Evolutionary conservation across 495 filamentous ascomycete genomes (phyloP).

Genomic region (Oleoguttula mirabilis): DNA sequence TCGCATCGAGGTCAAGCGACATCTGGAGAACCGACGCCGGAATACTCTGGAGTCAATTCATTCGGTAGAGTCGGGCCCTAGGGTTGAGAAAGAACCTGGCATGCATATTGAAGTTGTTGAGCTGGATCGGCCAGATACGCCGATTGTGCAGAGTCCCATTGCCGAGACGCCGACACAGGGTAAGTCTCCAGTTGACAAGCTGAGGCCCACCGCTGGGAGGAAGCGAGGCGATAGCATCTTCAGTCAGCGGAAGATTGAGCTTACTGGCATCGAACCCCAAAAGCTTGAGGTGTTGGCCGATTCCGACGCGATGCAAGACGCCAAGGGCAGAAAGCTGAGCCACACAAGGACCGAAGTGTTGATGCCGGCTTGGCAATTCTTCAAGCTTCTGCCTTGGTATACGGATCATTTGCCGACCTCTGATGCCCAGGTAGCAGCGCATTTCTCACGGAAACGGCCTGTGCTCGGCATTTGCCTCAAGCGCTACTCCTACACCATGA

Average conservation of each 20-base stretch:
- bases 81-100: slow-evolving; percentile 34
- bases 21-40: slow-evolving; percentile 45
- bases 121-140: slow-evolving; percentile 33
- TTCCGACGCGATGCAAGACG: slow-evolving; percentile 2
- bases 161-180: slow-evolving; percentile 28
- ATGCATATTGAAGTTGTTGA: slow-evolving; percentile 57
- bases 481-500: slow-evolving; percentile 63
- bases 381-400: slow-evolving; percentile 46
- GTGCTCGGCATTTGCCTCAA: slow-evolving; percentile 88
- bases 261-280: slow-evolving; percentile 24
- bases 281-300: slow-evolving; percentile 31
- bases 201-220: slow-evolving; percentile 23
- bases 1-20: slow-evolving; percentile 74
- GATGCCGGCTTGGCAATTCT: slow-evolving; percentile 98
- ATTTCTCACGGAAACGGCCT: slow-evolving; percentile 62
- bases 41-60: slow-evolving; percentile 42
- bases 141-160: slow-evolving; percentile 24
- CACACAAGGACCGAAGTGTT: slow-evolving; percentile 73
- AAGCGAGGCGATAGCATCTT: slow-evolving; percentile 51
- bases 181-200: slow-evolving; percentile 6
- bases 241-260: slow-evolving; percentile 44
- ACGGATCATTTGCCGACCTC: slow-evolving; percentile 58
- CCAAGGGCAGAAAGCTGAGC: slow-evolving; percentile 26
- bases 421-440: slow-evolving; percentile 58
- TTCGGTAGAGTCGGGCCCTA: slow-evolving; percentile 5